Base-by-base conservation (phyloP, 2,329 filamentous ascomycete species). In the Cadophora sp. region DNA sequence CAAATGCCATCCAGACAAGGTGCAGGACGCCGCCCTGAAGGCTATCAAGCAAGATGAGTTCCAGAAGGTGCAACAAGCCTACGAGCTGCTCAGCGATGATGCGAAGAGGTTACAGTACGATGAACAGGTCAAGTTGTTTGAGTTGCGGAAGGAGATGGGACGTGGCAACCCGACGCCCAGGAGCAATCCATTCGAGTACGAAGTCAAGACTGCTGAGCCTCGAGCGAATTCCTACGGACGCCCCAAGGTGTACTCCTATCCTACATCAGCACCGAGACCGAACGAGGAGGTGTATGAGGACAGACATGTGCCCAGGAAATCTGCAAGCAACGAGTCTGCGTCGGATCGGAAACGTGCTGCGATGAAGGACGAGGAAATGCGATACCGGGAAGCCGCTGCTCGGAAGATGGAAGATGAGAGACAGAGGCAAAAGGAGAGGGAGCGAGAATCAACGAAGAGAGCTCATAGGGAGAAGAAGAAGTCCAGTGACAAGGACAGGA, bases 1-100 rank as follows among this genome's bases (percentile, higher is more conserved):
- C 74, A 93, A 92, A 79, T 94, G 91, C 77, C 94, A 97, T 75
- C 94, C 94, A 40, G 94, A 97, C 84, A 97, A 97, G 82, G 88
- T 97, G 71, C 90, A 93, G 73, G 88, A 79, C 69, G 69, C 74
- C 58, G 83, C 88, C 19, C 83, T 92, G 75, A 97, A 96, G 80
- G 88, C 89, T 68, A 83, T 88, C 74, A 97, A 94, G 79, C 89
- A 92, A 74, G 90, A 93, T 74, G 91, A 97, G 80, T 99, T 98
- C 77, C 94, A 97, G 80, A 90, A 89, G 78, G 92, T 98, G 40
- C 94, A 97, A 79, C 89, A 94, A 75, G 94, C 96, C 62, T 99
- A 97, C 80, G 96, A 98, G 80, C 84, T 96, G 34, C 87, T 99
- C 69, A 92, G 89, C 76, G 91, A 97, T 77, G 91, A 95, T 31